These are phyloP conservation scores for Cynara cardunculus DNA, from an alignment of 129 eudicot species.

Conservation along the genomic window DNA sequence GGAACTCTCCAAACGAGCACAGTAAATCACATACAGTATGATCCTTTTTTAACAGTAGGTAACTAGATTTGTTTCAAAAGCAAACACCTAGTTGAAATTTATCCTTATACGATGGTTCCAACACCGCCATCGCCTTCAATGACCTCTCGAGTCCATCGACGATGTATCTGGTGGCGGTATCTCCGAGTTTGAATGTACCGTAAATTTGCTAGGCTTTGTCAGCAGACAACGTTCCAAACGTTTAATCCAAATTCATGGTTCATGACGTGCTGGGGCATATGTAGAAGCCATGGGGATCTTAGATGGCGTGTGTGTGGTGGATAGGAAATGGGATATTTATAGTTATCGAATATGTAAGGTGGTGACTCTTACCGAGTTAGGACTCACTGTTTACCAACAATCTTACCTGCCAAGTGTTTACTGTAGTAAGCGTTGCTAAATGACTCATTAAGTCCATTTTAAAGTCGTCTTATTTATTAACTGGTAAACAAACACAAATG, in stretches of 20 bases:
- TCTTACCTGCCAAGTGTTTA: too few relatives aligned
- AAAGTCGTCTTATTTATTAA: neutral
- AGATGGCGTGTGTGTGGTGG: neutral
- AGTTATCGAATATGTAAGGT: too few relatives aligned
- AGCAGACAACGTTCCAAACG: slow-evolving; percentile 22
- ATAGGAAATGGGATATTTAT: neutral
- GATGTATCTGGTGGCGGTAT: slow-evolving; percentile 5
- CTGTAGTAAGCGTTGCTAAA: too few relatives aligned
- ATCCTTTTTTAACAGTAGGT: neutral
- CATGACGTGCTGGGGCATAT: neutral
- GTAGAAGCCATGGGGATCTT: neutral
- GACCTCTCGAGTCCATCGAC: slow-evolving; percentile 9
- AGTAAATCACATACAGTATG: neutral
- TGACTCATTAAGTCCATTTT: too few relatives aligned
- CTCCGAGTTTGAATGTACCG: slow-evolving; percentile 2
- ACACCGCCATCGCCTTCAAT: slow-evolving; percentile 29
- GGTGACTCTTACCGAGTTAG: too few relatives aligned
- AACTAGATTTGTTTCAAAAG: neutral
- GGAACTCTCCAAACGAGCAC: too few relatives aligned
- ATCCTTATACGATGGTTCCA: slow-evolving; percentile 21
- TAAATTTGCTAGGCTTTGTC: slow-evolving; percentile 17
- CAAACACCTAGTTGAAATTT: slow-evolving; percentile 20
- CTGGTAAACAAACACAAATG: neutral
- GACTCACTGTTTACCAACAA: too few relatives aligned
- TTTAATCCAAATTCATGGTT: neutral